phyloP scores from a whole-genome alignment of 1,139 yeast species.

The Hyphopichia fennica region DNA sequence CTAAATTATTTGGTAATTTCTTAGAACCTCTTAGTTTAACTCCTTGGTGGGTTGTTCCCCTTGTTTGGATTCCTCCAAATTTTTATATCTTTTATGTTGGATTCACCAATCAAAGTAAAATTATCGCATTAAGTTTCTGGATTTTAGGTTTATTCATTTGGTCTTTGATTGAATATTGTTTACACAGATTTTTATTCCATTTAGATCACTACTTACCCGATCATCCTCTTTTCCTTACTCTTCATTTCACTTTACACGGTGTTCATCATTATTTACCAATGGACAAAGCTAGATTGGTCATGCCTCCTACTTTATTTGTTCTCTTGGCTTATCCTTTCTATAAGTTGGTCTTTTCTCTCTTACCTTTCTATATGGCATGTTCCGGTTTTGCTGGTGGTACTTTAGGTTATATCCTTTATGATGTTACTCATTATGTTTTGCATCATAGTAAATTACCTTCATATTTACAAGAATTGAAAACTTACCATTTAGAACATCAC shows the following conservation, averaged over 20 bases:
- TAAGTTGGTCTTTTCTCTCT: slow-evolving; percentile 34
- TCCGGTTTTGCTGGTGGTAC: slow-evolving; percentile 88
- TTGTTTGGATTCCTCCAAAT: slow-evolving; percentile 84
- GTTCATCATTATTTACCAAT: slow-evolving; percentile 96
- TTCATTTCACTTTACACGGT: slow-evolving; percentile 92
- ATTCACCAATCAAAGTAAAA: slow-evolving; percentile 31
- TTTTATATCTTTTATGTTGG: slow-evolving; percentile 46
- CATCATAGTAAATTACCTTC: slow-evolving; percentile 84
- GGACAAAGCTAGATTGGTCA: slow-evolving; percentile 89
- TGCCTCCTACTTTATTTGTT: slow-evolving; percentile 87
- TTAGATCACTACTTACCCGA: slow-evolving; percentile 85
- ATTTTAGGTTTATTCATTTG: slow-evolving; percentile 76
- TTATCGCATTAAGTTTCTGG: slow-evolving; percentile 46
- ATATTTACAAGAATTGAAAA: slow-evolving; percentile 75
- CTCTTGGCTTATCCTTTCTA: slow-evolving; percentile 47
- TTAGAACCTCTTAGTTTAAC: slow-evolving; percentile 50
- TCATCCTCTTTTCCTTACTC: slow-evolving; percentile 66
- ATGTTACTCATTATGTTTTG: slow-evolving; percentile 78
- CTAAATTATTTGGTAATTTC: slow-evolving; percentile 61
- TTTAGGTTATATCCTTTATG: slow-evolving; percentile 89
- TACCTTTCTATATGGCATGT: slow-evolving; percentile 50
- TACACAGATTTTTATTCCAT: slow-evolving; percentile 94
- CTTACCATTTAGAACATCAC: slow-evolving; percentile 93
- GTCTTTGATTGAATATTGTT: slow-evolving; percentile 84
- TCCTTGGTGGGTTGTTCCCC: slow-evolving; percentile 75